Evolutionary conservation across 768 basidiomycete species (phyloP).

Genomic region (Terana coerulea): DNA sequence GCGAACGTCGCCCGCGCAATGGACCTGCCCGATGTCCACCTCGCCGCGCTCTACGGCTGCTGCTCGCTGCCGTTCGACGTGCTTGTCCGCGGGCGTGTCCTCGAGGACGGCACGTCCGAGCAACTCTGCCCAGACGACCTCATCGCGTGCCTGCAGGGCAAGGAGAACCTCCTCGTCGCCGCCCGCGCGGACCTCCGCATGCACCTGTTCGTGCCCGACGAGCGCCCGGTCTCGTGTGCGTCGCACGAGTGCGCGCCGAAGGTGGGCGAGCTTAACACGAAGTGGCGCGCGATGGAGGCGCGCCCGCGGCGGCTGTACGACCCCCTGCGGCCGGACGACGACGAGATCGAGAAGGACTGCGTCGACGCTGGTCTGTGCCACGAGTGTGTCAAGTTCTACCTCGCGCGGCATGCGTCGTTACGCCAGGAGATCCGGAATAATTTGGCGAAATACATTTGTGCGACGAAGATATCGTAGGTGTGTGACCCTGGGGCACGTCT

Average conservation of each 20-base stretch:
- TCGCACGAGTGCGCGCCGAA: background rate
- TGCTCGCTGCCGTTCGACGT: conserved; percentile 8
- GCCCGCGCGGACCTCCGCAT: conserved; percentile 4
- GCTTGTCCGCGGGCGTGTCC: conserved; percentile 1
- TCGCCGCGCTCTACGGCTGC: conserved; percentile 12
- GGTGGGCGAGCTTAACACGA: background rate
- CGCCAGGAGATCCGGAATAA: conserved; percentile 6
- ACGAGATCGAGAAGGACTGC: conserved; percentile 8
- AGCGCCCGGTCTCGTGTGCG: background rate
- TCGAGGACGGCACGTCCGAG: background rate
- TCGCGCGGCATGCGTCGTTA: conserved; percentile 1
- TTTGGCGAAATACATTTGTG: conserved; percentile 1
- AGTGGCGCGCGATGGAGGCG: conserved; percentile 2
- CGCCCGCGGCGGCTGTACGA: conserved; percentile 7
- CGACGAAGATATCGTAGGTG: background rate
- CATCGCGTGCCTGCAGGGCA: conserved; percentile 8
- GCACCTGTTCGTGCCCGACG: conserved; percentile 6
- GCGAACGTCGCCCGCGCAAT: conserved; percentile 8
- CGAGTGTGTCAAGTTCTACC: conserved; percentile 5
- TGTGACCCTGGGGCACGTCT: background rate
- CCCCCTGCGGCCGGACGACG: conserved; percentile 7
- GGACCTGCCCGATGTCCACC: conserved; percentile 9
- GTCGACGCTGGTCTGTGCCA: conserved; percentile 2
- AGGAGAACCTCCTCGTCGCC: conserved; percentile 10
- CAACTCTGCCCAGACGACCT: conserved; percentile 6